These are phyloP conservation scores for Solanum hybrid DNA, from an alignment of 305 asterid species.

Conservation along the genomic window DNA sequence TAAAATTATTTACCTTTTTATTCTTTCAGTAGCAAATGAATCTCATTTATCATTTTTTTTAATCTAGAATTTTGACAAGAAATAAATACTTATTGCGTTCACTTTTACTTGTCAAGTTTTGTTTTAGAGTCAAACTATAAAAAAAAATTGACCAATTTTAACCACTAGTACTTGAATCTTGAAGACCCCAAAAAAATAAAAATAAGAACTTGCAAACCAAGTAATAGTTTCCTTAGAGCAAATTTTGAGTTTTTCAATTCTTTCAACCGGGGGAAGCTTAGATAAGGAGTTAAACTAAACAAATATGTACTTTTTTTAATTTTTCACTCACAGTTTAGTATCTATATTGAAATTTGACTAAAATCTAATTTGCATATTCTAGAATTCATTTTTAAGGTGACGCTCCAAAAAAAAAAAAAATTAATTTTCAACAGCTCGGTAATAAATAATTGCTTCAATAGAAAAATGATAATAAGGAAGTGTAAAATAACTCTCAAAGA, in stretches of 20 bases:
- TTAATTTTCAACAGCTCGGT: neutral
- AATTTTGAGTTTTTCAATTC: neutral
- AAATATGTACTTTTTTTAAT: neutral
- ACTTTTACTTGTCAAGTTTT: neutral
- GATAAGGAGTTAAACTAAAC: neutral
- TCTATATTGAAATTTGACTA: neutral
- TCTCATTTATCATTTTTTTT: neutral
- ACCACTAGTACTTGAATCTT: neutral
- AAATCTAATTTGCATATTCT: neutral
- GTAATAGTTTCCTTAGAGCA: neutral
- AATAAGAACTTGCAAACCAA: neutral
- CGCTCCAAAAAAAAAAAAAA: neutral
- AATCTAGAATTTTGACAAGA: neutral
- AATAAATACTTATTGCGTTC: neutral
- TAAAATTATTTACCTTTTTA: neutral
- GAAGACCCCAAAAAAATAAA: neutral
- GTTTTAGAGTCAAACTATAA: neutral
- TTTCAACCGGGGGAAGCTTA: neutral
- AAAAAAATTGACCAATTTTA: neutral
- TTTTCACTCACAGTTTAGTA: neutral
- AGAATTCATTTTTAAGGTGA: rapidly evolving
- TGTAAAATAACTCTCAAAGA: neutral
- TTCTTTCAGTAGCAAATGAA: neutral
- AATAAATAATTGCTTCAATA: neutral
- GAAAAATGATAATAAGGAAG: neutral